phyloP scores from a whole-genome alignment of 768 basidiomycete genomes.

The Amanita jacksonii region DNA sequence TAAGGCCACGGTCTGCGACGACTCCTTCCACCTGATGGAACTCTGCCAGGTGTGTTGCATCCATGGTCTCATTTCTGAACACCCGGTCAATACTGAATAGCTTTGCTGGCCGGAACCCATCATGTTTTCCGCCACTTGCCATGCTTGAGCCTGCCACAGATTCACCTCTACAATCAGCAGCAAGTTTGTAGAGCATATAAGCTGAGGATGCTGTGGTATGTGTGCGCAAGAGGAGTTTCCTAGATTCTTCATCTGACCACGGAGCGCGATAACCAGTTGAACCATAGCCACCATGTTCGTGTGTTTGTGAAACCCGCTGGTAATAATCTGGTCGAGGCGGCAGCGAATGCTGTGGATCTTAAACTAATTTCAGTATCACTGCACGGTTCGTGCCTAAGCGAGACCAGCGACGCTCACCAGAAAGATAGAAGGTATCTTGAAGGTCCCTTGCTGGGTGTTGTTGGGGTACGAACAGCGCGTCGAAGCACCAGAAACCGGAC shows the following conservation, averaged over 20 bases:
- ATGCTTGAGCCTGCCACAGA: conserved; percentile 25
- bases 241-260: conserved; percentile 88
- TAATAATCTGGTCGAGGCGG: conserved; percentile 78
- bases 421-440: conserved; percentile 98
- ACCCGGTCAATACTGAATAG: conserved; percentile 97
- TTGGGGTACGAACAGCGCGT: conserved; percentile 95
- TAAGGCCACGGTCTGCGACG: conserved; percentile 87
- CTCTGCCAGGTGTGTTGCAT: conserved; percentile 96
- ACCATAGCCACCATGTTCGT: conserved; percentile 81
- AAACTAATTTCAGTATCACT: not conserved
- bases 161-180: conserved; percentile 71
- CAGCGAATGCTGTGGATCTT: conserved; percentile 74
- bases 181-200: conserved; percentile 89
- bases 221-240: conserved; percentile 86
- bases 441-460: conserved; percentile 97
- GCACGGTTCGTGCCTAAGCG: no score
- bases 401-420: conserved; percentile 52
- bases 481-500: conserved; percentile 99
- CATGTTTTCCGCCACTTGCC: conserved; percentile 33
- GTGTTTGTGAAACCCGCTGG: conserved; percentile 70
- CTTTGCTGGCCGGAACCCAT: conserved; percentile 87
- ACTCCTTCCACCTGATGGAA: conserved; percentile 99
- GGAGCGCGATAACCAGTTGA: conserved; percentile 97
- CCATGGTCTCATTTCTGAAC: conserved; percentile 97
- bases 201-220: conserved; percentile 96